phyloP scores from a whole-genome alignment of 176 grass and related monocot species.

The Pontederia paniculata region DNA sequence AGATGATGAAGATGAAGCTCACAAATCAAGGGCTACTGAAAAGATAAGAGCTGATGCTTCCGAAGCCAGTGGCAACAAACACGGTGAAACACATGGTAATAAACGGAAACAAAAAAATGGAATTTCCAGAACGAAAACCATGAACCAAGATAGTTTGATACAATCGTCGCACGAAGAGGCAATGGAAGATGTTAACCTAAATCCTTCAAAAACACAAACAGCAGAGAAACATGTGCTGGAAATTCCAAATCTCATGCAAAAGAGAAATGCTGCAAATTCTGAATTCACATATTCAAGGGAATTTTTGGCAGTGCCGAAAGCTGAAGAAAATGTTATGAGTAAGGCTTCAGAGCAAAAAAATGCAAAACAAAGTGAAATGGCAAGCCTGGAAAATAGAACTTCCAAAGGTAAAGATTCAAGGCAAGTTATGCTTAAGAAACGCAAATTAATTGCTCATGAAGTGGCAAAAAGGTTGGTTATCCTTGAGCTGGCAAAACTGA shows the following conservation, averaged over 20 bases:
- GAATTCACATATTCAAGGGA: not conserved
- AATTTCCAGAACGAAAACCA: constrained; percentile 25
- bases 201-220: not conserved
- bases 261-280: constrained; percentile 1
- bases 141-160: constrained; percentile 16
- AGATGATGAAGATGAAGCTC: not conserved
- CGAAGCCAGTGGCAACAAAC: not conserved
- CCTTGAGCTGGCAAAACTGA: not conserved
- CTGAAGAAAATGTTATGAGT: not conserved
- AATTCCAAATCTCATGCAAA: constrained; percentile 5
- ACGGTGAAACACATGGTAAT: not conserved
- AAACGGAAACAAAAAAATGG: constrained; percentile 14
- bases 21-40: not conserved
- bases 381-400: no score
- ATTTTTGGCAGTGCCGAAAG: not conserved
- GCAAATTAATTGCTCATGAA: no score
- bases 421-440: no score
- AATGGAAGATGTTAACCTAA: not conserved
- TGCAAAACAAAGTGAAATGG: no score
- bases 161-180: constrained; percentile 8
- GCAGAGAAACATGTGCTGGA: not conserved
- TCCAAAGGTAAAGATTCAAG: no score
- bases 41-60: not conserved
- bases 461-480: no score
- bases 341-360: not conserved